Base-by-base conservation (phyloP, 2,329 filamentous ascomycete species). In the Chrysoporthe deuterocubensis region DNA sequence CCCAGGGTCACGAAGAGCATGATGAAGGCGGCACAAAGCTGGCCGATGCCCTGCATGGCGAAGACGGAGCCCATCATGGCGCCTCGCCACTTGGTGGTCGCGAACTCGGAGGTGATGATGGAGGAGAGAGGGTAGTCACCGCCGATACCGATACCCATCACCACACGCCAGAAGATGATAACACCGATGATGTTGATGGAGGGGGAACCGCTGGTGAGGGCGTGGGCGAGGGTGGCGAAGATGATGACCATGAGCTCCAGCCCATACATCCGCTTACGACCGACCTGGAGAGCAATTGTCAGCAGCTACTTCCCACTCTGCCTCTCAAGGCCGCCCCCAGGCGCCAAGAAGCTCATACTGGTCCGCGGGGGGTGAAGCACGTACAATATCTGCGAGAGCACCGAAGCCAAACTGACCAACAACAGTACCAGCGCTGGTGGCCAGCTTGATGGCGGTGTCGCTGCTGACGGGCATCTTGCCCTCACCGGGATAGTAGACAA, bases 51-150 rank as follows among this genome's bases (percentile, higher is more conserved):
- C 78, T 96, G 92, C 91, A 94, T 95, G 72, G 92, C 91, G 75
- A 96, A 96, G 65, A 96, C 92, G 18, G 91, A 85, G 44, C 88
- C 91, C 90, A 96, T 94, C 90, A 96, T 96, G 71, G 92, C 92
- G 72, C 92, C 92, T 78, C 92, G 84, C 89, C 92, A 94, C 79
- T 91, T 93, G 64, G 92, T 95, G 4, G 91, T 94, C 13, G 92
- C 92, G 74, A 96, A 96, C 82, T 96, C 92, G 5, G 92, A 93
- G 6, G 92, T 95, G 74, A 96, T 96, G 71, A 95, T 91, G 32
- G 90, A 91, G 60, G 90, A 93, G 9, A 96, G 83, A 6, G 93
- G 92, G 75, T 95, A 96, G 75, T 96, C 92, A 73, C 91, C 90
- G 75, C 91, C 90, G 57, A 92, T 91, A 70, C 89, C 89, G 59